phyloP scores from a whole-genome alignment of 805 yeast species.

The Zygotorulaspora florentina region DNA sequence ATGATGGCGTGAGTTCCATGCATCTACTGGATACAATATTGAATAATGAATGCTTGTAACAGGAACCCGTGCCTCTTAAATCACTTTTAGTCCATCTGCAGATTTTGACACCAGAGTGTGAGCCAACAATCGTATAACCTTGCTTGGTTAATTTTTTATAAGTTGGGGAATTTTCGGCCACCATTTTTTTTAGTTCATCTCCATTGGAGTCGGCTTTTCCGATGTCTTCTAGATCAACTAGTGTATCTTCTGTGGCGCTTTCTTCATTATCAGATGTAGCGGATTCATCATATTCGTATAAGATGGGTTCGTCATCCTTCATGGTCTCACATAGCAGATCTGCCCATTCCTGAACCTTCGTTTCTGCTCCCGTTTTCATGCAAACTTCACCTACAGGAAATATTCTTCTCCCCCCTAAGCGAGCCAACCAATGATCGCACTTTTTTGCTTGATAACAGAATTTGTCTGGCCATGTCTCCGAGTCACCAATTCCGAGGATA shows the following conservation, averaged over 20 bases:
- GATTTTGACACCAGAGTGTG: conserved; percentile 91
- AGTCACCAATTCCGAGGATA: conserved; percentile 84
- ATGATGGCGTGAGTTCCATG: conserved; percentile 93
- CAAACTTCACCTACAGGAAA: conserved; percentile 84
- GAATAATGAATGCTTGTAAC: conserved; percentile 88
- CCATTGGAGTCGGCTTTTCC: conserved; percentile 43
- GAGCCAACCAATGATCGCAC: conserved; percentile 72
- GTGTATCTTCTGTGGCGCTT: conserved; percentile 38
- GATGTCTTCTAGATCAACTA: conserved; percentile 86
- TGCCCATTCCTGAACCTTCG: conserved; percentile 63
- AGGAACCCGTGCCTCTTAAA: conserved; percentile 87
- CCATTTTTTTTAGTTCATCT: conserved; percentile 67
- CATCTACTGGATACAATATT: conserved; percentile 88
- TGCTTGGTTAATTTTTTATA: conserved; percentile 84
- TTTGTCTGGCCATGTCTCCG: conserved; percentile 77
- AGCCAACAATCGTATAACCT: conserved; percentile 89
- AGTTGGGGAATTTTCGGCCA: conserved; percentile 84
- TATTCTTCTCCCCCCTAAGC: conserved; percentile 79
- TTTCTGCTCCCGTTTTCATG: conserved; percentile 63
- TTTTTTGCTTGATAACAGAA: conserved; percentile 81
- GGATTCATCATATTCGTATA: conserved; percentile 56
- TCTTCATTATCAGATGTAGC: conserved; percentile 46
- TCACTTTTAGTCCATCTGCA: conserved; percentile 97
- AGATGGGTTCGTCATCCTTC: conserved; percentile 66
- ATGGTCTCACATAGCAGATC: conserved; percentile 55